Base-by-base conservation (phyloP, 2,329 filamentous ascomycete genomes). In the Thelonectria discophora region DNA sequence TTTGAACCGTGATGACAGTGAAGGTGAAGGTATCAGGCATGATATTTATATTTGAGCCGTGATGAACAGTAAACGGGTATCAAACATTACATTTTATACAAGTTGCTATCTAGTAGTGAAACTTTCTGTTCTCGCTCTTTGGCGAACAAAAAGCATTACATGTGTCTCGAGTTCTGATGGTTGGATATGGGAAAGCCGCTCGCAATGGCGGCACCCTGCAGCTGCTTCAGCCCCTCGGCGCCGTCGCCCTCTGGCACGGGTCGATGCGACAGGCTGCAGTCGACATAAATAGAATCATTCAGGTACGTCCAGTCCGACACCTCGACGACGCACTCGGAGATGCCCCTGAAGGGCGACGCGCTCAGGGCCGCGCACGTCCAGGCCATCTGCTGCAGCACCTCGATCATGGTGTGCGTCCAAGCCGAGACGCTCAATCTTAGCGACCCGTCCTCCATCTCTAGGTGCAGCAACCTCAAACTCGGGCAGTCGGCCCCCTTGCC, bases 1-100 rank as follows among this genome's bases (percentile, higher is more conserved):
- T 88, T 85, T 76, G 77, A 86, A 45, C 85, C 86, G 32, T 79
- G 58, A 62, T 32, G n/a, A n/a, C n/a, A n/a, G n/a, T n/a, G n/a
- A n/a, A n/a, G 3, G 3, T 3, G 37, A 11, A 68, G 68, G 65
- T 70, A 70, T 70, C 68, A 64, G 64, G 50, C 55, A 46, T n/a
- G n/a, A n/a, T n/a, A n/a, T n/a, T 48, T 58, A 56, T 55, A 50
- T 30, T 45, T 62, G n/a, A n/a, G n/a, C n/a, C n/a, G n/a, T n/a
- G n/a, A n/a, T n/a, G n/a, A n/a, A n/a, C n/a, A n/a, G n/a, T n/a
- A n/a, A n/a, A n/a, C n/a, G n/a, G n/a, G n/a, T n/a, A n/a, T n/a
- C n/a, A n/a, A n/a, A n/a, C n/a, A n/a, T n/a, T n/a, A n/a, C n/a
- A n/a, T n/a, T n/a, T n/a, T n/a, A n/a, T n/a, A n/a, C n/a, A n/a